Evolutionary conservation across 768 basidiomycete genomes (phyloP).

Genomic region (Boletus fagicola): DNA sequence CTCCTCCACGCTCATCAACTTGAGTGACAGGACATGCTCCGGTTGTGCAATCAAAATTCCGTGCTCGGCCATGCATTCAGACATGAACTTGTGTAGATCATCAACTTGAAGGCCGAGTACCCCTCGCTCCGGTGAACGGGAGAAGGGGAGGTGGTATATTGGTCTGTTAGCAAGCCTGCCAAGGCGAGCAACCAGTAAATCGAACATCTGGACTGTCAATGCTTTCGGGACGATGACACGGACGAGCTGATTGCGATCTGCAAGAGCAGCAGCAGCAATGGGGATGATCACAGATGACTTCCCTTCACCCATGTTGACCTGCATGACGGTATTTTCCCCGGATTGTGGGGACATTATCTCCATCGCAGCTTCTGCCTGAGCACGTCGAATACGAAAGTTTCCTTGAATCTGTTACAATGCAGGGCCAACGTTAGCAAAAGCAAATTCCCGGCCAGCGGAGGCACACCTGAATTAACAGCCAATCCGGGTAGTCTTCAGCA

Average conservation of each 20-base stretch:
- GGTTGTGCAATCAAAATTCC: conserved; percentile 48
- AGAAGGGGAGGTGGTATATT: conserved; percentile 48
- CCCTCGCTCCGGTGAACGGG: conserved; percentile 24
- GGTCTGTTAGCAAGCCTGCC: conserved; percentile 11
- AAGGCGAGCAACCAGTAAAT: too few relatives aligned
- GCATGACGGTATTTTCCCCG: too few relatives aligned
- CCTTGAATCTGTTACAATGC: too few relatives aligned
- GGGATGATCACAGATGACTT: too few relatives aligned
- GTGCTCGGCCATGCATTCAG: conserved; percentile 34
- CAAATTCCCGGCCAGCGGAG: too few relatives aligned
- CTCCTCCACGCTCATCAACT: conserved; percentile 41
- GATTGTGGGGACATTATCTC: too few relatives aligned
- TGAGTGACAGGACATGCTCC: conserved; percentile 49
- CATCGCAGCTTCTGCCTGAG: too few relatives aligned
- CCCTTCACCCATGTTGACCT: too few relatives aligned
- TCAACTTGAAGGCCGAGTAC: conserved; percentile 5
- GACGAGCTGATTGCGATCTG: conserved; percentile 38
- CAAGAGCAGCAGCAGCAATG: conserved; percentile 32
- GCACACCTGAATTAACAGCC: conserved; percentile 44
- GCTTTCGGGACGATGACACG: too few relatives aligned
- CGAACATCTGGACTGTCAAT: too few relatives aligned
- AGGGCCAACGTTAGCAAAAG: too few relatives aligned
- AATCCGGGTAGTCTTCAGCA: conserved; percentile 31
- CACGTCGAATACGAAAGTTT: too few relatives aligned
- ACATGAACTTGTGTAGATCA: conserved; percentile 31